Evolutionary conservation across 1,284 basidiomycete species (phyloP), one percentile per base, ranked within the genome.

Genomic region (Acaromyces ingoldii): DNA sequence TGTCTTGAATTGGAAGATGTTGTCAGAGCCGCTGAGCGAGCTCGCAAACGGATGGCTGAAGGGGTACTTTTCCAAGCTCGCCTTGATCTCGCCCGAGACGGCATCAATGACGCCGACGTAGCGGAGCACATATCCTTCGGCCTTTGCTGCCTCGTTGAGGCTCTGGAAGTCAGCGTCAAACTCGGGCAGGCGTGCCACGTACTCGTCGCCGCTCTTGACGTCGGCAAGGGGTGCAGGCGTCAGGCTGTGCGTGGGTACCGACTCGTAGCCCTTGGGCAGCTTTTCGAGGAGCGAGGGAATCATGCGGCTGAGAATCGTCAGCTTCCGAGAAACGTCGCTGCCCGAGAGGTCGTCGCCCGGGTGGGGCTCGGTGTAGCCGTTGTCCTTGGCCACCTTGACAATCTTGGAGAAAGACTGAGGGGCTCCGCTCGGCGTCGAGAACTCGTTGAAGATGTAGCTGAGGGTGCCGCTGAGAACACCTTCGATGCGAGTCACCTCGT

Each of bases 391-490:
- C 36, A 86, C 77, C 62, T 83, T 83, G 61, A 98, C 92, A 44
- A 98, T 86, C 17, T 89, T 85, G 2, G 89, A 92, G 78, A 98
- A 97, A 65, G 78, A 79, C 48, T 70, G 64, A 28, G 61, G 40
- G 79, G 81, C 22, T 7, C 70, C 67, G 37, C 70, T 70, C 79
- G 77, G 61, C 3, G 70, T 68, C 24, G 64, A 67, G 50, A 91
- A 99, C 64, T 91, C 86, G 79, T 98, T 98, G 82, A 99, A 99
- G 78, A 99, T 97, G 80, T 98, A 99, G 74, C 87, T 90, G 80
- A 99, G 84, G 0, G 93, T 99, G 3, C 93, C 93, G 6, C 88
- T 91, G 76, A 93, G 86, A 36, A 93, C 89, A 29, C 82, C 82
- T 68, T 83, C 81, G 55, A 82, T 79, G 71, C 80, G 80, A 46